Conservation (phyloP, 371 early-diverging fungal species). For the Coemansia sp. region DNA sequence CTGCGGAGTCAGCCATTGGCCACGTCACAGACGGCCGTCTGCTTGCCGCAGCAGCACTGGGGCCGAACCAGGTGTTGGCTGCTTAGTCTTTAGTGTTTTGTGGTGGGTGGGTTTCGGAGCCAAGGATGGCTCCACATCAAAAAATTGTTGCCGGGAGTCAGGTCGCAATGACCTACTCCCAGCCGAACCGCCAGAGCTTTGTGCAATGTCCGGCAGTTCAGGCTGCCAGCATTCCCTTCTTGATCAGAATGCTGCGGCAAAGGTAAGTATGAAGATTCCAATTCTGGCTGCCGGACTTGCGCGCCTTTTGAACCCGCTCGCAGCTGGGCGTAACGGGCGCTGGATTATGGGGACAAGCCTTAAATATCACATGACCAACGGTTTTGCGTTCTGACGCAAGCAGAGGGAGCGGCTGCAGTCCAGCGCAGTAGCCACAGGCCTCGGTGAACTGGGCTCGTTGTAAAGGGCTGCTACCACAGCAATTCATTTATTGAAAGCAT, state of each 20-base stretch:
- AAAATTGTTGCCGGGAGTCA: constrained; percentile 36
- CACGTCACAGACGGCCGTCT: too few relatives aligned
- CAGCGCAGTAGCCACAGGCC: too few relatives aligned
- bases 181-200: constrained; percentile 33
- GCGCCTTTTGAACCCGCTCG: not conserved
- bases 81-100: constrained; percentile 4
- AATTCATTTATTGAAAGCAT: too few relatives aligned
- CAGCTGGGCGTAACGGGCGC: too few relatives aligned
- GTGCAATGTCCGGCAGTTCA: constrained; percentile 40
- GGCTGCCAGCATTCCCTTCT: constrained; percentile 21
- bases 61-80: not conserved
- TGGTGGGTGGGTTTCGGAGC: constrained; percentile 30
- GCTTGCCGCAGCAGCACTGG: too few relatives aligned
- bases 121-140: constrained; percentile 42
- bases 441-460: too few relatives aligned
- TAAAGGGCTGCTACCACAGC: too few relatives aligned
- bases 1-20: not conserved
- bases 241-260: constrained; percentile 23
- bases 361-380: not conserved
- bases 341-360: too few relatives aligned
- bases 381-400: too few relatives aligned
- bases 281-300: constrained; percentile 8
- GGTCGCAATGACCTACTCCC: constrained; percentile 36
- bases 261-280: constrained; percentile 37
- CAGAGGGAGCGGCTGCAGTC: too few relatives aligned